phyloP scores from a whole-genome alignment of 306 rosid genomes.

The Bauhinia variegata region DNA sequence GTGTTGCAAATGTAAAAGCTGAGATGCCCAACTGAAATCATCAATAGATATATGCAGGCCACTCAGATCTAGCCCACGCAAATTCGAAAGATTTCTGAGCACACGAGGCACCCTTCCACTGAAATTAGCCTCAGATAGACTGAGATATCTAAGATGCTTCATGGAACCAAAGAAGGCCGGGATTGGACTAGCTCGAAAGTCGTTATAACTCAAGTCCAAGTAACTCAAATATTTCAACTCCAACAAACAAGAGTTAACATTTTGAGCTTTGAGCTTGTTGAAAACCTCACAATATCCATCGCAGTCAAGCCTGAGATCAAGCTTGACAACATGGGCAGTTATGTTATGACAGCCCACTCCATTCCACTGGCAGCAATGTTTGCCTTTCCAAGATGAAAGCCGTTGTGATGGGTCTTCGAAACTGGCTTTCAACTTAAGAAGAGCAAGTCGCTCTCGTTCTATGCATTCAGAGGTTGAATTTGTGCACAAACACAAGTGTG shows the following conservation, averaged over 20 bases:
- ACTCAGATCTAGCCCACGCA: background rate
- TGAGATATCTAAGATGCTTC: background rate
- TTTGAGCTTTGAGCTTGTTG: background rate
- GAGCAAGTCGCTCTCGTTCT: background rate
- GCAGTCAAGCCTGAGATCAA: too few relatives aligned
- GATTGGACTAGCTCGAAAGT: background rate
- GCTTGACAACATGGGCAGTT: background rate
- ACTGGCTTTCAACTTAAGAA: background rate
- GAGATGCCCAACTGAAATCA: slow-evolving; percentile 3
- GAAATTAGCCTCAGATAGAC: background rate
- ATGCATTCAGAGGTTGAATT: background rate
- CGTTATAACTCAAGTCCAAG: background rate
- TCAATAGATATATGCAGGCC: background rate
- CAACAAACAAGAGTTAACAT: background rate
- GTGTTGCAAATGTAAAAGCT: background rate
- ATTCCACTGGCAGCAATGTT: background rate
- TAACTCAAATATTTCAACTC: background rate
- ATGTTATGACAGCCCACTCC: too few relatives aligned
- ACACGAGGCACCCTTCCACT: background rate
- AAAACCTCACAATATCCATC: too few relatives aligned
- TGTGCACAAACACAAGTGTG: too few relatives aligned
- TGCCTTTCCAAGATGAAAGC: background rate
- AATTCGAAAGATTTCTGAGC: background rate
- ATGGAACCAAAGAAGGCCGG: background rate
- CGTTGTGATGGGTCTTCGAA: background rate